Evolutionary conservation across 495 filamentous ascomycete species (phyloP), one percentile per base, ranked within the genome.

Genomic region (Aspergillus funiculosus): DNA sequence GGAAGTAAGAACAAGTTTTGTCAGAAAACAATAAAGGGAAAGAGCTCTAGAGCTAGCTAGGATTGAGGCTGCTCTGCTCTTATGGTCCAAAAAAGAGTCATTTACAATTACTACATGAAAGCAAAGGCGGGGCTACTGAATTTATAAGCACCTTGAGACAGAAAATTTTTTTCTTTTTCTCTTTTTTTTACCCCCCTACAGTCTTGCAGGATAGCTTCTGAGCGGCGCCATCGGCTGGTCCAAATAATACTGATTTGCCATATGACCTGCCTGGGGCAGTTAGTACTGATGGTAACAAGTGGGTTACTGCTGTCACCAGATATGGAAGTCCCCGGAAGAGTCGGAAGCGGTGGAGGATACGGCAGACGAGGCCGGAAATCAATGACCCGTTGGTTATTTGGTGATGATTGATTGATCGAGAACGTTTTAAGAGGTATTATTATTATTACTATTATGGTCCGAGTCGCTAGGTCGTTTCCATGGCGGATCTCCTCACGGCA

Each of bases 221-320:
- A 31, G 29, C 41, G 40, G 45, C 39, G 43, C 30, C 32, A 26
- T 37, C 37, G 43, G 32, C 26, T 29, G 44, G 44, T 27, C 43
- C 27, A 27, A 39, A 36, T 48, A 39, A 41, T 52, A 53, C 34
- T 32, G 55, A 54, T 46, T 52, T 54, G 48, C 55, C 51, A 46
- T 50, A 48, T 46, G 54, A 57, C 54, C 38, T 57, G 54, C 50
- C 50, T 46, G 42, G 48, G 48, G 46, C 25, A 43, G 51, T 48
- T 50, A 41, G 44, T 40, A 48, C 47, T 32, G 48, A 53, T 51
- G 40, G 51, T 43, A 48, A 46, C 24, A 38, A 34, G 55, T 54
- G 55, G 55, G 51, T 53, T 57, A 32, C 47, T 49, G 46, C 46
- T 40, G n/a, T n/a, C n/a, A 50, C 51, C 51, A 51, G 51, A 54